A percentile compares a stretch with the other conserved stretches of the same genome.
phyloP scores from a whole-genome alignment of 352 stramenopile genomes.

The Thraustochytrium striatum region DNA sequence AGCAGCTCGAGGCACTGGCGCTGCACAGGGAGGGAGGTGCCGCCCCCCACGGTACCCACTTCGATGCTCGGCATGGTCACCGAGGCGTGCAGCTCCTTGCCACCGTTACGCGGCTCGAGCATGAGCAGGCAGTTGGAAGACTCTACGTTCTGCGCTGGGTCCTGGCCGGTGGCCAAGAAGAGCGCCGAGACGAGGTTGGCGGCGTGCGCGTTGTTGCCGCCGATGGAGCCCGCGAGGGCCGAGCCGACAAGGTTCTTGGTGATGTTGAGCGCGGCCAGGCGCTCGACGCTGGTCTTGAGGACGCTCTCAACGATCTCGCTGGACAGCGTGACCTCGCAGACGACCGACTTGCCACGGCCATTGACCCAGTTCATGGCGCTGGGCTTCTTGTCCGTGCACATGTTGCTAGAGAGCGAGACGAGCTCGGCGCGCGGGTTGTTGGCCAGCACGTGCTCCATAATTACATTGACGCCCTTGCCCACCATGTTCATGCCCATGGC shows the following conservation, averaged over 20 bases:
- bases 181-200: conserved; percentile 84
- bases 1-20: conserved; percentile 73
- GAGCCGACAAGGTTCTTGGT: conserved; percentile 82
- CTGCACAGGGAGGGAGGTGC: conserved; percentile 76
- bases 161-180: conserved; percentile 82
- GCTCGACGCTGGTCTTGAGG: conserved; percentile 75
- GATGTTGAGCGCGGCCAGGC: conserved; percentile 74
- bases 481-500: conserved; percentile 93
- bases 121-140: conserved; percentile 80
- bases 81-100: conserved; percentile 58
- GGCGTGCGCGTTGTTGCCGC: conserved; percentile 84
- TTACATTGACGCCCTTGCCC: conserved; percentile 73
- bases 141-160: conserved; percentile 85
- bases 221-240: conserved; percentile 74
- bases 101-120: conserved; percentile 71
- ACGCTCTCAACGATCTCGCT: conserved; percentile 66
- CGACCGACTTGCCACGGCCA: conserved; percentile 77
- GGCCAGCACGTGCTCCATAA: conserved; percentile 66
- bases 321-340: conserved; percentile 74
- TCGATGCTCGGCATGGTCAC: conserved; percentile 85
- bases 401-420: conserved; percentile 77
- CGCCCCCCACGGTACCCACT: conserved; percentile 82
- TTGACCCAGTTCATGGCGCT: conserved; percentile 85
- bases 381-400: conserved; percentile 88
- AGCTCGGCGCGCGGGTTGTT: conserved; percentile 68